Evolutionary conservation across 2,329 filamentous ascomycete genomes (phyloP), one percentile per base, ranked within the genome.

Genomic region (Davidsoniella australis): DNA sequence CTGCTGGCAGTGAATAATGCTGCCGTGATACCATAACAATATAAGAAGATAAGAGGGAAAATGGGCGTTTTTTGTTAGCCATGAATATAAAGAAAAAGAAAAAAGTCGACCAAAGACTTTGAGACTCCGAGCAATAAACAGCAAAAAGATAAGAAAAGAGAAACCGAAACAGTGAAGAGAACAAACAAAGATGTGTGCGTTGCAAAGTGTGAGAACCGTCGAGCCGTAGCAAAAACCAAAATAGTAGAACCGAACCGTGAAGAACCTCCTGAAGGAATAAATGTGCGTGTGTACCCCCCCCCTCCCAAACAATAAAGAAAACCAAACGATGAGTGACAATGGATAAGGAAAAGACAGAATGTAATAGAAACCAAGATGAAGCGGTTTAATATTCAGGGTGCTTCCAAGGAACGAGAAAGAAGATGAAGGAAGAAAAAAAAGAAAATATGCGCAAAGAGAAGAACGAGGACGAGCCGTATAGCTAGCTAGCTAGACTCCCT

Each of bases 401-500:
- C 40, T 14, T 14, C 29, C 12, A 3, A 10, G 12, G 29, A 33
- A 33, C 29, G 23, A 39, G 20, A 33, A 33, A 33, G 17, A 40
- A 33, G 12, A 23, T 5, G 5, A 20, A 40, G 17, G 12, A 23
- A 2, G 5, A 20, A 42, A n/a, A 10, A n/a, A n/a, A 48, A 41
- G 17, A 42, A 48, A 41, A 36, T 16, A 41, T 41, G 42, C 17
- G 18, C 23, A 23, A 39, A 24, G 43, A 41, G 16, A 36, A 23
- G 18, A 23, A 23, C 20, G 10, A 14, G 7, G 33, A 38, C 8
- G 18, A 23, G 33, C 23, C 20, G 20, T 20, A 26, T 8, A 45
- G 4, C 4, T 38, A 20, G 5, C 18, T 8, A 45, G 4, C 4
- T 38, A 20, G 5, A 20, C 16, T 17, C 4, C 51, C 60, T 57